Conservation (phyloP, 2,329 filamentous ascomycete species). For the Epicoccum nigrum region DNA sequence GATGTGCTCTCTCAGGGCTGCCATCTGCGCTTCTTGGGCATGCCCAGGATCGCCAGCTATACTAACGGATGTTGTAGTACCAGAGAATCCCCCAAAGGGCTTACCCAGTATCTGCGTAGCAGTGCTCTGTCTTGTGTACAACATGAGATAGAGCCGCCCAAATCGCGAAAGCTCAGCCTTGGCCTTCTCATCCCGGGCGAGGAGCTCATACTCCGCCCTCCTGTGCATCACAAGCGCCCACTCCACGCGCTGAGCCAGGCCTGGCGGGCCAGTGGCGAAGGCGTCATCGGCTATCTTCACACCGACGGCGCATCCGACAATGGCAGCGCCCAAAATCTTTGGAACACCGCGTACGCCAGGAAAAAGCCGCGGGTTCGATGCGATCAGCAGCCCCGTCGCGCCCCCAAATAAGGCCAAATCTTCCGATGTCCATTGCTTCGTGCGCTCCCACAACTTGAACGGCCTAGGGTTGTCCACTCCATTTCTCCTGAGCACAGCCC, state of each 20-base stretch:
- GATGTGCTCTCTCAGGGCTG: conserved; percentile 1
- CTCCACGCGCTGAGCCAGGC: conserved; percentile 6
- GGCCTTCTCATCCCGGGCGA: conserved; percentile 18
- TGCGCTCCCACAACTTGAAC: conserved; percentile 29
- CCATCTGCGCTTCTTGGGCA: neutral
- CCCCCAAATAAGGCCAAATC: conserved; percentile 25
- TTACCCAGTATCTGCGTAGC: conserved; percentile 4
- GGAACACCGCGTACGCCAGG: conserved; percentile 24
- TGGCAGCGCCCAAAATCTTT: conserved; percentile 24
- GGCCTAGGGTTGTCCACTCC: conserved; percentile 22
- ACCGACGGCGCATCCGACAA: conserved; percentile 23
- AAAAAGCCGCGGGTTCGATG: conserved; percentile 24
- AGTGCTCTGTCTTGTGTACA: conserved; percentile 6
- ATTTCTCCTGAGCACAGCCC: conserved; percentile 27
- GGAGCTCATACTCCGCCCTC: conserved; percentile 7
- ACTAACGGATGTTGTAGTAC: neutral
- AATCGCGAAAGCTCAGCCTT: conserved; percentile 21
- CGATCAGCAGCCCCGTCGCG: conserved; percentile 19
- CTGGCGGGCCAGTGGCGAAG: conserved; percentile 1
- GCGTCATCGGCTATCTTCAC: conserved; percentile 8
- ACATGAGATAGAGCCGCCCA: conserved; percentile 17
- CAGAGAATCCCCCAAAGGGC: conserved; percentile 5
- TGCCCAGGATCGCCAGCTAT: neutral
- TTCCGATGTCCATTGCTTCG: conserved; percentile 23
- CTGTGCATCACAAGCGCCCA: neutral